These are phyloP conservation scores for Euphrasia arctica DNA, from an alignment of 305 asterid genomes.

Conservation along the genomic window DNA sequence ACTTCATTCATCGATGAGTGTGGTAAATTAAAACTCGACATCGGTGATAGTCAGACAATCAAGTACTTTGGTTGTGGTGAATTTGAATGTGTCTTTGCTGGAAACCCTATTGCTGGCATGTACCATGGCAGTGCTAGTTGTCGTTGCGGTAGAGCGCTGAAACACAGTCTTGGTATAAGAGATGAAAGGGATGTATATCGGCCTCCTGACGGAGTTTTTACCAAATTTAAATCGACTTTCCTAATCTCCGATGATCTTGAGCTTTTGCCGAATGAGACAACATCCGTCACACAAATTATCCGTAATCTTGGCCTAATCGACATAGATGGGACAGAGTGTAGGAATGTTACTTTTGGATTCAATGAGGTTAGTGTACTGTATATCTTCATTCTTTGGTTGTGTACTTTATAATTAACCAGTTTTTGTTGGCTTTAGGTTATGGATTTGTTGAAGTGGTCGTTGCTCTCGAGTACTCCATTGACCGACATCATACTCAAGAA, in stretches of 20 bases:
- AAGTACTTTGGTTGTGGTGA: not conserved
- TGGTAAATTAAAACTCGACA: conserved; percentile 9
- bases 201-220: not conserved
- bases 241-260: conserved; percentile 18
- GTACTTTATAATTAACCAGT: not conserved
- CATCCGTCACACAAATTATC: not conserved
- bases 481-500: conserved; percentile 14
- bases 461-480: conserved; percentile 28
- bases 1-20: not conserved
- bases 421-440: conserved; percentile 12
- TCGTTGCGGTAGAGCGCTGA: not conserved
- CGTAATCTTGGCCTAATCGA: not conserved
- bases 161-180: not conserved
- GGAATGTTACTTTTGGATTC: conserved; percentile 11
- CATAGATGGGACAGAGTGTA: not conserved
- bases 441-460: conserved; percentile 27
- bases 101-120: not conserved
- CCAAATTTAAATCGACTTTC: not conserved
- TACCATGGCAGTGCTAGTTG: not conserved
- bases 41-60: not conserved
- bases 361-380: not conserved
- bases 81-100: not conserved
- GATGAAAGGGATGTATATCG: not conserved
- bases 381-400: not conserved
- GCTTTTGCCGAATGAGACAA: not conserved